phyloP scores from a whole-genome alignment of 1,284 basidiomycete genomes.

The Austroboletus novae-zelandiae region DNA sequence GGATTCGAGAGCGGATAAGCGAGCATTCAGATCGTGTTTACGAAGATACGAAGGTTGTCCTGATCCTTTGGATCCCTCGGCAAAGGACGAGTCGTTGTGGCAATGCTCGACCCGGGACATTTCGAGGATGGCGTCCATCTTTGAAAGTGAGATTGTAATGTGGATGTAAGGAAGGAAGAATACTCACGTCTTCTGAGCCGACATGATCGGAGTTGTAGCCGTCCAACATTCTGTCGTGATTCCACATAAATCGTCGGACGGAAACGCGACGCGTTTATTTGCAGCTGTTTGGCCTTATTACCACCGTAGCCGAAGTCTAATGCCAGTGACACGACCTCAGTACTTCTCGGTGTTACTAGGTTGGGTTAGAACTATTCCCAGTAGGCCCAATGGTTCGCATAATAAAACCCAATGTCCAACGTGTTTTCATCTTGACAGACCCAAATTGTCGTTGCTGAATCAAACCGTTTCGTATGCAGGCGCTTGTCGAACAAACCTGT shows the following conservation, averaged over 20 bases:
- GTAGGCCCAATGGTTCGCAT: too few species aligned
- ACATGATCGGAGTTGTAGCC: constrained; percentile 22
- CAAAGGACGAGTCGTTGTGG: background rate
- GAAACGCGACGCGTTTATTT: constrained; percentile 28
- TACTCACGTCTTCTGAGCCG: constrained; percentile 28
- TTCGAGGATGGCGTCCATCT: constrained; percentile 31
- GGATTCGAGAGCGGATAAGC: constrained; percentile 38
- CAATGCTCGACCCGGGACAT: constrained; percentile 22
- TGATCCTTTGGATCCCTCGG: constrained; percentile 3
- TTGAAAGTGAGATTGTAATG: background rate
- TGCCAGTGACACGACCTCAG: too few species aligned
- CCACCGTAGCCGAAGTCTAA: too few species aligned
- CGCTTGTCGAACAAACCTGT: constrained; percentile 8
- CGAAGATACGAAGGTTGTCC: constrained; percentile 18
- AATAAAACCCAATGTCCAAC: too few species aligned
- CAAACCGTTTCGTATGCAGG: constrained; percentile 9
- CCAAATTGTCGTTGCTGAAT: background rate
- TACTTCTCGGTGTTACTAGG: too few species aligned
- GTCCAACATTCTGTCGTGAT: constrained; percentile 2
- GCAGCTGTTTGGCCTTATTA: constrained; percentile 16
- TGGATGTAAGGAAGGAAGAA: background rate
- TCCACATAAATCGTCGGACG: background rate
- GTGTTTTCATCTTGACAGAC: background rate
- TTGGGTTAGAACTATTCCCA: background rate
- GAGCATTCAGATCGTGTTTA: constrained; percentile 36